Conservation (phyloP, 768 basidiomycete genomes). For the Russula sp. region DNA sequence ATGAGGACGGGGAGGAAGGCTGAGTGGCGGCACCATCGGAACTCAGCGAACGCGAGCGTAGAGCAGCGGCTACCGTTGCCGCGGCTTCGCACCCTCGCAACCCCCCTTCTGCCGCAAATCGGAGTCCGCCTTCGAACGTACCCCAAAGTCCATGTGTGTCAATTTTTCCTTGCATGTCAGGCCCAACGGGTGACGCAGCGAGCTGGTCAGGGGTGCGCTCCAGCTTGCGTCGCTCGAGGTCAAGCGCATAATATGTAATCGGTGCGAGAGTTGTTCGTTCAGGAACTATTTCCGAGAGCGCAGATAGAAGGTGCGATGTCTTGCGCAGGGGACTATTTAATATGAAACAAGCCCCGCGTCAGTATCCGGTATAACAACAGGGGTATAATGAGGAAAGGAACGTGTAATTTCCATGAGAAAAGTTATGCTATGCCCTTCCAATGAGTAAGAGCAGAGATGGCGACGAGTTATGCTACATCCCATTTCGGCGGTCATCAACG, state of each 20-base stretch:
- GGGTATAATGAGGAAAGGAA: neutral
- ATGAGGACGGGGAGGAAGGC: slow-evolving; percentile 19
- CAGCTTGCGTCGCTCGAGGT: slow-evolving; percentile 84
- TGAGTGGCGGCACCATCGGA: slow-evolving; percentile 31
- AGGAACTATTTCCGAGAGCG: slow-evolving; percentile 53
- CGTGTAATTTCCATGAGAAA: neutral
- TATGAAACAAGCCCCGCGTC: neutral
- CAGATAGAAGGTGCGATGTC: slow-evolving; percentile 76
- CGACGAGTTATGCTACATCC: neutral
- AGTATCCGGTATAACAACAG: neutral
- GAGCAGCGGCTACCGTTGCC: neutral
- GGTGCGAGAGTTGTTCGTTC: slow-evolving; percentile 36
- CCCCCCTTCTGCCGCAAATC: slow-evolving; percentile 65
- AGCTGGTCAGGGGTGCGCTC: slow-evolving; percentile 72
- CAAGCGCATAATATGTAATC: slow-evolving; percentile 86
- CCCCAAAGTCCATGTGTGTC: slow-evolving; percentile 81
- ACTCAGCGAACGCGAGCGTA: slow-evolving; percentile 33
- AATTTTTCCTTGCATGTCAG: slow-evolving; percentile 62
- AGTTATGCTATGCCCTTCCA: neutral
- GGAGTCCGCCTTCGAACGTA: slow-evolving; percentile 85
- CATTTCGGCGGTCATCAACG: neutral
- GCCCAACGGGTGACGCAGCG: slow-evolving; percentile 54
- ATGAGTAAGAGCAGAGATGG: neutral
- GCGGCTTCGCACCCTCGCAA: slow-evolving; percentile 33
- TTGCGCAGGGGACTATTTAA: slow-evolving; percentile 70